Percentiles rank a stretch among this genome's conserved stretches.
These are phyloP conservation scores for Lippia alba DNA, from an alignment of 305 asterid species.

Conservation along the genomic window DNA sequence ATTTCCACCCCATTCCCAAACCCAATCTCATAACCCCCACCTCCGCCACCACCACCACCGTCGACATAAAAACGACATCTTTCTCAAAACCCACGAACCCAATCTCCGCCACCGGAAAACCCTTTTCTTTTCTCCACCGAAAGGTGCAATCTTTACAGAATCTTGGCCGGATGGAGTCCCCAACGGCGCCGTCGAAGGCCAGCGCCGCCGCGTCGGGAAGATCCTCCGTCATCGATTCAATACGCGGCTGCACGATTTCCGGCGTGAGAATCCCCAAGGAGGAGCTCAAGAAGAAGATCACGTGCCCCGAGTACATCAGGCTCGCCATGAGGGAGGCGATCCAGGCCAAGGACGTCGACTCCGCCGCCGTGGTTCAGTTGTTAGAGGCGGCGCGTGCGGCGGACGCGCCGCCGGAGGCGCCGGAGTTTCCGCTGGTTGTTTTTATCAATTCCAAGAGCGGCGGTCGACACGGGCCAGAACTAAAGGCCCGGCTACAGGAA, in stretches of 20 bases:
- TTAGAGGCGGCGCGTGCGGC: constrained; percentile 51
- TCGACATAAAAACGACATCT: constrained; percentile 10
- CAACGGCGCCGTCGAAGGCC: constrained; percentile 42
- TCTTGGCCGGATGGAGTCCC: constrained; percentile 51
- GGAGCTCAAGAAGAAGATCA: constrained; percentile 68
- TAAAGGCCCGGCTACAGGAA: constrained; percentile 69
- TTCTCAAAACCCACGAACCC: neutral
- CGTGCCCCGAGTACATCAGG: constrained; percentile 74
- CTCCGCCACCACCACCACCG: constrained; percentile 7
- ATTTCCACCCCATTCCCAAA: constrained; percentile 14
- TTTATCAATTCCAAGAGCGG: constrained; percentile 85
- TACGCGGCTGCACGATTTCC: constrained; percentile 73
- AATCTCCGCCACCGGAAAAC: constrained; percentile 46
- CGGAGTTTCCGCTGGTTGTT: constrained; percentile 71
- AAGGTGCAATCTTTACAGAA: constrained; percentile 24
- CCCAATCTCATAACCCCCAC: constrained; percentile 35
- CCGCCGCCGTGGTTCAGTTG: constrained; percentile 41
- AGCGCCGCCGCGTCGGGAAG: constrained; percentile 50
- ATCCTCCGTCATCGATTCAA: constrained; percentile 71
- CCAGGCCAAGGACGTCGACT: constrained; percentile 55
- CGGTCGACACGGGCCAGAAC: constrained; percentile 85
- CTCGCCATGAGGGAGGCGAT: constrained; percentile 71
- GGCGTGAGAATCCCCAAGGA: constrained; percentile 72
- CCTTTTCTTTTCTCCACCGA: constrained; percentile 32
- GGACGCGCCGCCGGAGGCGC: constrained; percentile 43